Conservation (phyloP, 2,329 filamentous ascomycete species). For the Elsinoe australis region DNA sequence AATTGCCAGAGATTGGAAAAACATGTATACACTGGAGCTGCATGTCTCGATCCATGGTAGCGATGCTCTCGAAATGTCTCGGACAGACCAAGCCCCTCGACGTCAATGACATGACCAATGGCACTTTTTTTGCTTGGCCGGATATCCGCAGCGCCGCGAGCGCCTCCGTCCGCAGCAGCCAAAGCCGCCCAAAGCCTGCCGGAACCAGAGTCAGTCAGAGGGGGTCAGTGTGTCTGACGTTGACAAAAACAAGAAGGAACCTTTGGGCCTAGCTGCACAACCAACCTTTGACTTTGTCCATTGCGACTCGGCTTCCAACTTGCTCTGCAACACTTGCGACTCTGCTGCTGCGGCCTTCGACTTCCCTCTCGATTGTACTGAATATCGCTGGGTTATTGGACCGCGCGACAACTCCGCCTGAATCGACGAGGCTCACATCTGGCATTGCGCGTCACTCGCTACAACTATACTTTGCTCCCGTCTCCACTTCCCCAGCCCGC, state of each 20-base stretch:
- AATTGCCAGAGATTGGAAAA: too few relatives aligned
- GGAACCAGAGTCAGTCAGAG: too few relatives aligned
- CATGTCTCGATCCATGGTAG: background rate
- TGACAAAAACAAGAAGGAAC: conserved; percentile 14
- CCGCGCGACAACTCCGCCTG: too few relatives aligned
- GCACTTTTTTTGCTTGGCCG: conserved; percentile 1
- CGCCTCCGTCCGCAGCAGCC: too few relatives aligned
- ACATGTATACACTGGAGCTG: too few relatives aligned
- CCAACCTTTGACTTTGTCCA: background rate
- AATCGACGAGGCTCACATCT: conserved; percentile 6
- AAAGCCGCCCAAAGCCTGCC: too few relatives aligned
- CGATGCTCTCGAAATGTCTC: background rate
- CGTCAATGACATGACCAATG: conserved; percentile 10
- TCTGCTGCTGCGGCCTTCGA: too few relatives aligned
- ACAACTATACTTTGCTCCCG: background rate
- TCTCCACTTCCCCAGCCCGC: conserved; percentile 5
- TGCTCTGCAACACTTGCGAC: background rate
- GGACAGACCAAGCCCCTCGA: background rate
- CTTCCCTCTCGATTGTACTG: too few relatives aligned
- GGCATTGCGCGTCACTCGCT: conserved; percentile 13
- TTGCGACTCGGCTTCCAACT: background rate
- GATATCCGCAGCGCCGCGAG: conserved; percentile 8
- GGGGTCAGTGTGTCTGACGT: background rate
- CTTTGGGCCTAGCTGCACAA: background rate
- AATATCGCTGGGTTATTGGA: too few relatives aligned